Base-by-base conservation (phyloP, 257 asterid genomes). In the Eustoma russellianum region DNA sequence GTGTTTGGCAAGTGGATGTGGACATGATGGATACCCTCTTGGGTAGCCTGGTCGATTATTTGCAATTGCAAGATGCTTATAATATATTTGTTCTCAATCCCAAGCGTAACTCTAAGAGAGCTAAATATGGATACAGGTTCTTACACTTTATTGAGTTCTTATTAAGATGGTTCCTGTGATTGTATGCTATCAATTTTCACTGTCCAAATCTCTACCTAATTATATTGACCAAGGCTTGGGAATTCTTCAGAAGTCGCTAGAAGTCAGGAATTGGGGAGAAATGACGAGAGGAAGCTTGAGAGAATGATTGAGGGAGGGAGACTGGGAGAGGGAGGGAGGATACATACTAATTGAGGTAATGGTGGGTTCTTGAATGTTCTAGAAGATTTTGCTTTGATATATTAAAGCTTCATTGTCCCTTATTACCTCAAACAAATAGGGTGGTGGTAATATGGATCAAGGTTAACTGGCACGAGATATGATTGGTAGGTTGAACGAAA, bases 1-100 rank as follows among this genome's bases (percentile, higher is more conserved):
- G 78, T 70, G 72, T 76, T 56, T 88, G 97, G 98, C 97, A 88
- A 81, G 94, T 92, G 71, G 98, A 92, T 57, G 77, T 79, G 67
- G 98, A 92, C 79, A 74, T 88, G 97, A 83, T 92, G 75, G 80
- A 77, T 71, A 77, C 70, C 69, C 50, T 88, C 65, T 70, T 82
- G 79, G 74, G 74, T 73, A 88, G 94, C 73, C 94, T 92, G 52
- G 88, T 92, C 70, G 97, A 92, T 66, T 92, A 92, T 77, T 71
- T 92, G 74, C 90, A 85, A 54, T 63, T 92, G 70, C 94, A 70
- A 59, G 80, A 80, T 73, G 98, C 88, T 50, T 92, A 88, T 71
- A 92, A 88, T 60, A 70, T 92, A 76, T 92, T 88, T 65, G 57
- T 92, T 63, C 67, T 92, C 79, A 92, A 85, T 78, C 97, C 95